A percentile compares a stretch with the other conserved stretches of the same genome.
Conservation (phyloP, 129 eudicot genomes). For the Sambucus nigra region DNA sequence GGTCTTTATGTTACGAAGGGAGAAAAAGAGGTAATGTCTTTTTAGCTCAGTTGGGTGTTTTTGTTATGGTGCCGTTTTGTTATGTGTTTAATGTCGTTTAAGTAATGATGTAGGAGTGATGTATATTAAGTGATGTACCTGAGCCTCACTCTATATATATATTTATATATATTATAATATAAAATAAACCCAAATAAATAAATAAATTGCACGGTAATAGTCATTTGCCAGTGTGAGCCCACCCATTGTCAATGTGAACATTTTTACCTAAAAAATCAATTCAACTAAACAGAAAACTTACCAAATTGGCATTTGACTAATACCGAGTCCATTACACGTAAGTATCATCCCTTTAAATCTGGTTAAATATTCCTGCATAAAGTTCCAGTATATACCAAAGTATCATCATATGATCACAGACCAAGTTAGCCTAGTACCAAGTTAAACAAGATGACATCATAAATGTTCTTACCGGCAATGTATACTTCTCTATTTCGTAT, state of each 20-base stretch:
- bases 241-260: background rate
- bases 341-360: slow-evolving; percentile 62
- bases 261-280: background rate
- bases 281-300: slow-evolving; percentile 8
- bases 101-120: too few relatives aligned
- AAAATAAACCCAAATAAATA: too few relatives aligned
- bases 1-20: too few relatives aligned
- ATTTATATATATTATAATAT: too few relatives aligned
- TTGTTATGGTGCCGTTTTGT: too few relatives aligned
- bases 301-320: slow-evolving; percentile 38
- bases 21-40: too few relatives aligned
- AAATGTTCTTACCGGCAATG: slow-evolving; percentile 30
- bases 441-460: background rate
- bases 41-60: too few relatives aligned
- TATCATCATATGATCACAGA: background rate
- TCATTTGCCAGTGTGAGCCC: background rate
- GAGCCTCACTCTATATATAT: too few relatives aligned
- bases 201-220: background rate
- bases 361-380: slow-evolving; percentile 38
- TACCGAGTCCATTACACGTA: slow-evolving; percentile 53
- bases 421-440: background rate
- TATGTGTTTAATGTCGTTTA: too few relatives aligned
- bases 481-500: slow-evolving; percentile 42
- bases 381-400: background rate
- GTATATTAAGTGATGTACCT: too few relatives aligned